Evolutionary conservation across 2,329 filamentous ascomycete species (phyloP), one percentile per base, ranked within the genome.

Genomic region (Ophiostoma sp.): DNA sequence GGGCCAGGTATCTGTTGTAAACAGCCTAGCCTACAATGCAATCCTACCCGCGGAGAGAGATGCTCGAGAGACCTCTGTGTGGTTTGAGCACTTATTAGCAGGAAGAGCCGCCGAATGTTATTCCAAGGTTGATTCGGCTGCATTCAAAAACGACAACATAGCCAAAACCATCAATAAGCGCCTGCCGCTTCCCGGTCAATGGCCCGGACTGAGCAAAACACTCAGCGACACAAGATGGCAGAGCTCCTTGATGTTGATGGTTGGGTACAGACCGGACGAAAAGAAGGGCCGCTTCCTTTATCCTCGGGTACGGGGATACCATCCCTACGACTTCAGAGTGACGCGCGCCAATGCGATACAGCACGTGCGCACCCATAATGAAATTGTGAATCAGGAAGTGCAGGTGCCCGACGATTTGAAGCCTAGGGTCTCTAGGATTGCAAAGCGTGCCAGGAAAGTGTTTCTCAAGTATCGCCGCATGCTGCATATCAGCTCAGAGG

Each of bases 181-280:
- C 13, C 23, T 67, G 4, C 65, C 39, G 3, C 7, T 31, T 27
- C 39, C 39, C 4, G 39, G 39, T 4, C 11, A 13, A 27, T 67
- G 65, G 65, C 65, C 65, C 3, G 65, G 65, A 11, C 39, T 67
- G 65, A 67, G 65, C 65, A 3, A 23, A 13, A 20, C n/a, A 7
- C 36, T 67, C 2, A 15, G 10, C 1, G 1, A 31, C 3, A 13
- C 27, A 11, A 39, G 65, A 15, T 67, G 65, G 65, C 65, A 20
- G 27, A 23, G 15, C 36, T 41, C 20, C 36, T 27, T 27, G 64
- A 13, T 17, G 44, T 20, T 3, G 17, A 2, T 17, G 15, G 1
- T 48, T 20, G 44, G 17, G 8, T 4, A 66, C 5, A 15, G 23
- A 13, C 10, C 31, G 8, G 15, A n/a, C 33, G 27, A 3, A 6